These are phyloP conservation scores for Drechmeria coniospora DNA, from an alignment of 2,329 filamentous ascomycete genomes.

Conservation along the genomic window DNA sequence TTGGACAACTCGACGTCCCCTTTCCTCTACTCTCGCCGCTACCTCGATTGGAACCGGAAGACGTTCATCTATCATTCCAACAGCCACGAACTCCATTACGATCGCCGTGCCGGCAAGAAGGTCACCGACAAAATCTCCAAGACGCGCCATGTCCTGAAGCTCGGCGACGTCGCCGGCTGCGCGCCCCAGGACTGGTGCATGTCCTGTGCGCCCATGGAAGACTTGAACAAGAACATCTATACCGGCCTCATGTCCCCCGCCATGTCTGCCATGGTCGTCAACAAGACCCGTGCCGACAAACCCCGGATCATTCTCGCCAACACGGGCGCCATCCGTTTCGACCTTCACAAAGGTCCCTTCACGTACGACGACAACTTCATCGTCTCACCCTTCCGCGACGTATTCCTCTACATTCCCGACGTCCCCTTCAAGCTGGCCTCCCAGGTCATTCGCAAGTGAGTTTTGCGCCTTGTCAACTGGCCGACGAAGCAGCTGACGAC, in stretches of 20 bases:
- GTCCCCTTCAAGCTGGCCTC: constrained; percentile 31
- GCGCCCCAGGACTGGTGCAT: constrained; percentile 44
- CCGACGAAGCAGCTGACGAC: background rate
- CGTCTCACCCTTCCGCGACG: constrained; percentile 37
- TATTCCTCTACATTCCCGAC: constrained; percentile 36
- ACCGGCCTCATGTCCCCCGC: constrained; percentile 31
- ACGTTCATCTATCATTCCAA: constrained; percentile 48
- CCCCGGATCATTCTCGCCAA: constrained; percentile 44
- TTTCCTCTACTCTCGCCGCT: constrained; percentile 39
- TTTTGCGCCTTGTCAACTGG: background rate
- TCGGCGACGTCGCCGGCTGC: constrained; percentile 43
- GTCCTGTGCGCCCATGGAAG: constrained; percentile 35
- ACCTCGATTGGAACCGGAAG: constrained; percentile 53
- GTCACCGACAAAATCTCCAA: constrained; percentile 34
- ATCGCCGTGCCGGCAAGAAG: constrained; percentile 28
- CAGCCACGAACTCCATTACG: constrained; percentile 32
- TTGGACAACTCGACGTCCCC: constrained; percentile 20
- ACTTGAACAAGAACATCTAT: constrained; percentile 36
- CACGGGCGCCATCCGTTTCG: constrained; percentile 45
- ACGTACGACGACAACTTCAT: constrained; percentile 38
- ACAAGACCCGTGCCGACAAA: constrained; percentile 29
- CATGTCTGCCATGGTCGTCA: constrained; percentile 34
- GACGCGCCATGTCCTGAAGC: constrained; percentile 34
- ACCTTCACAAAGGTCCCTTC: constrained; percentile 47
- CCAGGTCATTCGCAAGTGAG: constrained; percentile 14